phyloP scores from a whole-genome alignment of 208 protist genomes.

The Wallacemonas collosoma region DNA sequence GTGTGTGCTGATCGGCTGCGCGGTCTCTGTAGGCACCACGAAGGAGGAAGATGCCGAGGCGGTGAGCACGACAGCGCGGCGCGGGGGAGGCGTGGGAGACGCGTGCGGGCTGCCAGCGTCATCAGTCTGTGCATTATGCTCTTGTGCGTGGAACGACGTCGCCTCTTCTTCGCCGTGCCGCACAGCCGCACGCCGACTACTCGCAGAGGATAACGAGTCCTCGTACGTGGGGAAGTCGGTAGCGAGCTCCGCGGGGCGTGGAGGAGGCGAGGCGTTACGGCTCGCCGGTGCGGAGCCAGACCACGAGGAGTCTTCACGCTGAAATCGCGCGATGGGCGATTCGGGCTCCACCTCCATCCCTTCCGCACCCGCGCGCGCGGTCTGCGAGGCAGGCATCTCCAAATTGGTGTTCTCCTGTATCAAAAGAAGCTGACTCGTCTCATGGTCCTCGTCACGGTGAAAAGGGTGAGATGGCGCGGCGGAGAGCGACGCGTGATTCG shows the following conservation, averaged over 20 bases:
- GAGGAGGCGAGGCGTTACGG: constrained; percentile 2
- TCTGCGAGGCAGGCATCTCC: neutral
- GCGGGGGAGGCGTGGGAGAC: constrained; percentile 47
- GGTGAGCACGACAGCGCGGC: constrained; percentile 55
- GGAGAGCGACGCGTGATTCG: neutral
- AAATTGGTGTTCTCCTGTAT: constrained; percentile 11
- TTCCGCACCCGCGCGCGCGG: neutral
- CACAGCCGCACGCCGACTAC: neutral
- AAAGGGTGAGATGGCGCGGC: neutral
- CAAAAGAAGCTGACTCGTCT: constrained; percentile 4
- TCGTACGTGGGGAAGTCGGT: constrained; percentile 5
- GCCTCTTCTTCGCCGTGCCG: too few relatives aligned
- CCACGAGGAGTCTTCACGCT: constrained; percentile 8
- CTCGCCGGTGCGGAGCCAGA: constrained; percentile 1
- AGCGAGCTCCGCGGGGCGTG: constrained; percentile 1
- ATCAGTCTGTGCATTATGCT: neutral
- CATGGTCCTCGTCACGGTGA: constrained; percentile 15
- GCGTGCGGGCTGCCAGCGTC: constrained; percentile 3
- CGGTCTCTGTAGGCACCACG: neutral
- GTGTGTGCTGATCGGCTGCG: neutral
- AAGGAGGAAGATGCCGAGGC: constrained; percentile 1
- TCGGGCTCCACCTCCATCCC: neutral
- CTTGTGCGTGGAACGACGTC: too few relatives aligned
- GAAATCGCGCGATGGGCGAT: neutral
- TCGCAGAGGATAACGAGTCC: constrained; percentile 6